Base-by-base conservation (phyloP, 805 yeast species). In the Dipodascopsis uninucleata region DNA sequence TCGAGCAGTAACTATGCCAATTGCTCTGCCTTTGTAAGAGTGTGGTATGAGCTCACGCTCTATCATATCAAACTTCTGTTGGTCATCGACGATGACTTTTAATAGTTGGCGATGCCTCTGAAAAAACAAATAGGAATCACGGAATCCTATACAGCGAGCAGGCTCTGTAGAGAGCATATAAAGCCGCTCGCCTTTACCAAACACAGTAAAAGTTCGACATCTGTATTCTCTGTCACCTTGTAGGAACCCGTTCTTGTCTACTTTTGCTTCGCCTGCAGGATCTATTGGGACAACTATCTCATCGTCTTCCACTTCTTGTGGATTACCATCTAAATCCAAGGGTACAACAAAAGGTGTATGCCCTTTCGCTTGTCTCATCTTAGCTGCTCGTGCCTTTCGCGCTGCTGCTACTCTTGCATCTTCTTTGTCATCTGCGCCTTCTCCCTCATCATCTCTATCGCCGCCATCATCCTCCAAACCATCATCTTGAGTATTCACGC, bases 101-200 rank as follows among this genome's bases (percentile, higher is more conserved):
- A 75, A 82, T 41, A 93, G 70, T 39, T 77, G 71, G 39, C 79
- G 76, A 67, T 90, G 96, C 39, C 88, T 84, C 61, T 89, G 95
- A 68, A 90, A 88, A 48, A 90, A 71, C 41, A 88, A 70, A 59
- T 90, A 88, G 2, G 96, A 85, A 61, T 90, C 97, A 56, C 96
- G 75, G 67, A 88, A 85, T 3, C 97, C 97, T 50, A 90, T 87
- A 59, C 90, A 79, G 56, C 97, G 76, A 1, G 98, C 97, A 2
- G 96, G 96, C 61, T 93, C 98, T 0, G 97, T 89, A 2, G 95
- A 82, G 37, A 93, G 76, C 95, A 90, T 89, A 64, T 78, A 93
- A 46, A 81, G 71, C 53, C 81, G 73, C 17, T 79, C 77, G 6
- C 95, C 96, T 43, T 78, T 71, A 3, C 78, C 81, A 32, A 48